Conservation (phyloP, 2,329 filamentous ascomycete genomes). For the Penicillium sp. region DNA sequence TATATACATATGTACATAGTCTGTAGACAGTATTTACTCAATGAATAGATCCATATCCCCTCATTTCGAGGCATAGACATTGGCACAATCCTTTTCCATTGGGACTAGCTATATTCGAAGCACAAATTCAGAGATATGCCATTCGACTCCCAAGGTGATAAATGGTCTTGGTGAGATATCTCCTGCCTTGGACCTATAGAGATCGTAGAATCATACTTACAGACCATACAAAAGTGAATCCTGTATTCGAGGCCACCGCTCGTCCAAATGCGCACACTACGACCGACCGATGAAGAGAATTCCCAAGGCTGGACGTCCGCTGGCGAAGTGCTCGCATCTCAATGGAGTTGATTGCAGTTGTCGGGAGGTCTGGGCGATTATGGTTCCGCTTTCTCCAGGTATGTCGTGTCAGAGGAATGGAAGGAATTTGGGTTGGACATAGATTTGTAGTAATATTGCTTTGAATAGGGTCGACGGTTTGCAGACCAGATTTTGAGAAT, state of each 20-base stretch:
- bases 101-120: background rate
- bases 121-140: background rate
- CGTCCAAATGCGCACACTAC: conserved; percentile 1
- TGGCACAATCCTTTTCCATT: background rate
- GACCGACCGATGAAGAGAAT: conserved; percentile 3
- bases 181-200: background rate
- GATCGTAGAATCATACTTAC: background rate
- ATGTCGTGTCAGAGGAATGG: background rate
- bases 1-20: background rate
- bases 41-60: background rate
- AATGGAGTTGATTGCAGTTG: background rate
- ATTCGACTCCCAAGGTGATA: background rate
- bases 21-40: background rate
- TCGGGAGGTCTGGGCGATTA: conserved; percentile 2
- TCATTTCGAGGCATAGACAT: background rate
- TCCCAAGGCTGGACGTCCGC: background rate
- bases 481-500: background rate
- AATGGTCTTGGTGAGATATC: conserved; percentile 2
- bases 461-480: background rate
- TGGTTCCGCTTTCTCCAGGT: conserved; percentile 6
- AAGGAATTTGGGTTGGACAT: background rate
- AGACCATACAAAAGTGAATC: background rate
- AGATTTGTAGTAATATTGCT: background rate
- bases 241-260: conserved; percentile 4
- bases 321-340: background rate